phyloP scores from a whole-genome alignment of 805 yeast species.

The Wickerhamomyces bisporus region DNA sequence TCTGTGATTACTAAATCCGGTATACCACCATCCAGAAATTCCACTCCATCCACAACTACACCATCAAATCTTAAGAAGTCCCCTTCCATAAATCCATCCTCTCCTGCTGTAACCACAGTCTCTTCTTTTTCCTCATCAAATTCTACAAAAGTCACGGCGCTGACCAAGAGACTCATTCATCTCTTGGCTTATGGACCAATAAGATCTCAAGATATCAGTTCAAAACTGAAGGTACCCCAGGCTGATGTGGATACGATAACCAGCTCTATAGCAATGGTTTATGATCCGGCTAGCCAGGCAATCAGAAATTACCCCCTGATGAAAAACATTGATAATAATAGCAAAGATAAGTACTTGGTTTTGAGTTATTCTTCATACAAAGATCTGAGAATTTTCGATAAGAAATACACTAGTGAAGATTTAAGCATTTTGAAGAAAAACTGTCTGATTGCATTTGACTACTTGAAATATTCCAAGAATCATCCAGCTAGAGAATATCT shows the following conservation, averaged over 20 bases:
- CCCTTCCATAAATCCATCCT: background rate
- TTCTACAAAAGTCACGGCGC: conserved; percentile 15
- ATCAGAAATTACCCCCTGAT: conserved; percentile 25
- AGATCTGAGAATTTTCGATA: conserved; percentile 15
- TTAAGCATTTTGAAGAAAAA: conserved; percentile 10
- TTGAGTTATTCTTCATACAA: conserved; percentile 33
- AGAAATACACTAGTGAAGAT: conserved; percentile 4
- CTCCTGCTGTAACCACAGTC: background rate
- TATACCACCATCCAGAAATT: background rate
- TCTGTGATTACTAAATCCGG: too few relatives aligned
- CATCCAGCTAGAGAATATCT: conserved; percentile 15
- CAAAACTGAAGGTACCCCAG: conserved; percentile 23
- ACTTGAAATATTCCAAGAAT: conserved; percentile 10
- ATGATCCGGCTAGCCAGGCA: conserved; percentile 21
- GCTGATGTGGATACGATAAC: conserved; percentile 27
- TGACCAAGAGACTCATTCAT: conserved; percentile 35
- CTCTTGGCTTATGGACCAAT: conserved; percentile 46
- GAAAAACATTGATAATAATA: conserved; percentile 22
- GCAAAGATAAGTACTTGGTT: conserved; percentile 26
- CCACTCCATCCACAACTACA: background rate
- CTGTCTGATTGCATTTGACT: conserved; percentile 14
- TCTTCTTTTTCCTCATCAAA: conserved; percentile 15
- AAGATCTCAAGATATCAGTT: conserved; percentile 26
- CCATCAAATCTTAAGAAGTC: background rate
- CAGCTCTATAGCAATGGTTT: conserved; percentile 23